Evolutionary conservation across 257 asterid genomes (phyloP), one percentile per base, ranked within the genome.

Genomic region (Solanum arcanum): DNA sequence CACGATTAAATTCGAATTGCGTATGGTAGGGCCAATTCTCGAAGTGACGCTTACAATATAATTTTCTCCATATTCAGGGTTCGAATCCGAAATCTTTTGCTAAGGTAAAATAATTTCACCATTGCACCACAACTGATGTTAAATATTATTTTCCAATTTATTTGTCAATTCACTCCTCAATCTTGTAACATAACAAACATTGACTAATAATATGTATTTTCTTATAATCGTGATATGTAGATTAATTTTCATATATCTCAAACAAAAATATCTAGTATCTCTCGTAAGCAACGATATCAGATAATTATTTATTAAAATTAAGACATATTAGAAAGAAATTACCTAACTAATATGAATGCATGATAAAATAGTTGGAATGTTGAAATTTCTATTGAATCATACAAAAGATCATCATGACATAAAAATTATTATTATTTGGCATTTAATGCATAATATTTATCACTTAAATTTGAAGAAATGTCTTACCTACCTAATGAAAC

Each of bases 271-370:
- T 68, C 3, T 66, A 3, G 3, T 6, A 27, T 21, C 12, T 27
- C 1, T 14, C 0, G 7, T 69, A 6, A 14, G 0, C 13, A 69
- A 29, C 6, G 3, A 0, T 14, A 29, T 7, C 6, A 29, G 0
- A 8, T 69, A 69, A 3, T 3, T 7, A 7, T 29, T 29, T 15
- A 14, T 8, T 4, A 69, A 29, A 15, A 14, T 8, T 15, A 68
- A 7, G 23, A 29, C 20, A 69, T 7, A 29, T 37, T 37, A 6
- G 1, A 15, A 3, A 1, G 12, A 29, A 68, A 69, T 5, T 20
- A 56, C 25, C 25, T 5, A 64, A 64, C 29, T 75, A 12, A 39
- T 6, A 75, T 39, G 82, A 75, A 39, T 76, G n/a, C 37, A 5
- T 42, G 21, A 77, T 77, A 37, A 29, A 77, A 44, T 15, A 25